These are phyloP conservation scores for Aquilaria agallochum DNA, from an alignment of 441 rosid genomes.

Conservation along the genomic window DNA sequence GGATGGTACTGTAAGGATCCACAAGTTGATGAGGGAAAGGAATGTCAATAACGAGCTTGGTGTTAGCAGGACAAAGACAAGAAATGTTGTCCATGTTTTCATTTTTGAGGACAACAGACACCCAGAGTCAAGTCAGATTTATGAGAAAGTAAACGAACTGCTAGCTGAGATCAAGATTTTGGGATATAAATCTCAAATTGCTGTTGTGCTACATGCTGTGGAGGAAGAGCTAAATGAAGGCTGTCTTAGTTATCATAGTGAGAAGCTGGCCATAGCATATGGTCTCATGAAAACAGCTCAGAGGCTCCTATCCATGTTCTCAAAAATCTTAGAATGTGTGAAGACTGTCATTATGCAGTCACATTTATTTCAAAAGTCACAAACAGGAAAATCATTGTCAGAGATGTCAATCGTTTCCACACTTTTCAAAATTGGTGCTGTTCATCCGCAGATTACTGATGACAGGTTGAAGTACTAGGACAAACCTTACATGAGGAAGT, in stretches of 20 bases:
- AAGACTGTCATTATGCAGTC: slow-evolving; percentile 84
- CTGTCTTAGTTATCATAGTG: slow-evolving; percentile 67
- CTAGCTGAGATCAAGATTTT: slow-evolving; percentile 57
- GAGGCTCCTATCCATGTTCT: slow-evolving; percentile 53
- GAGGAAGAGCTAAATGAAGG: slow-evolving; percentile 85
- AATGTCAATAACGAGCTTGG: slow-evolving; percentile 88
- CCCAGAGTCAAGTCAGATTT: slow-evolving; percentile 48
- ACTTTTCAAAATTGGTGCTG: slow-evolving; percentile 61
- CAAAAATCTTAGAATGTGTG: slow-evolving; percentile 82
- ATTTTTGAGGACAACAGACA: slow-evolving; percentile 57
- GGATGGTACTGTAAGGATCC: slow-evolving; percentile 59
- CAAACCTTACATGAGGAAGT: too few species aligned
- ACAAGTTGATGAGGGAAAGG: slow-evolving; percentile 59
- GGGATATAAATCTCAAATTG: slow-evolving; percentile 64
- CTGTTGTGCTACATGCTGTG: slow-evolving; percentile 58
- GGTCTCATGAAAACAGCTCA: slow-evolving; percentile 62
- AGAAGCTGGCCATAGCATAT: slow-evolving; percentile 83
- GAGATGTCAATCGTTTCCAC: slow-evolving; percentile 83
- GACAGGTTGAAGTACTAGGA: slow-evolving; percentile 10
- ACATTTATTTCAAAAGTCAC: slow-evolving; percentile 60
- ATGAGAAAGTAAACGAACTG: slow-evolving; percentile 52
- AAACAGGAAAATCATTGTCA: slow-evolving; percentile 52
- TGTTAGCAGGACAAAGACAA: slow-evolving; percentile 75
- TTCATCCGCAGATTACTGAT: slow-evolving; percentile 75
- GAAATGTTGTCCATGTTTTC: slow-evolving; percentile 50